Conservation (phyloP, 1,284 basidiomycete species). For the Sphaerobolus stellatus region DNA sequence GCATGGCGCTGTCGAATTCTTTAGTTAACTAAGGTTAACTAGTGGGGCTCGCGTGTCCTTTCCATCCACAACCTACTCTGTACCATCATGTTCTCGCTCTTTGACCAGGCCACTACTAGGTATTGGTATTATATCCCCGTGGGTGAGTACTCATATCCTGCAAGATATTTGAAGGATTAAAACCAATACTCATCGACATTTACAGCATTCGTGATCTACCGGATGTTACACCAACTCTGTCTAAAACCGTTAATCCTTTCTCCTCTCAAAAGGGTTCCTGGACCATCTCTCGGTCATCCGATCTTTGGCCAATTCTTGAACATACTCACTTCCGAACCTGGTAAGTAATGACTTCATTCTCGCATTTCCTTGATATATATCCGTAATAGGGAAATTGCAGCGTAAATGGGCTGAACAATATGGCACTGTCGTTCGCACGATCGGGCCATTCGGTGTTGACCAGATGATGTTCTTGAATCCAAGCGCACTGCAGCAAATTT, state of each 20-base stretch:
- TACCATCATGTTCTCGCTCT: too few species aligned
- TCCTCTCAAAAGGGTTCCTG: conserved; percentile 42
- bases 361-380: too few species aligned
- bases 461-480: conserved; percentile 43
- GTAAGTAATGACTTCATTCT: background rate
- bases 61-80: too few species aligned
- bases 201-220: too few species aligned
- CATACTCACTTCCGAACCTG: conserved; percentile 41
- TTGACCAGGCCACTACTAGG: too few species aligned
- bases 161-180: too few species aligned
- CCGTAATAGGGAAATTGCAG: conserved; percentile 43
- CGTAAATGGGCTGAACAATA: conserved; percentile 48
- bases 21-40: too few species aligned
- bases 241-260: conserved; percentile 43
- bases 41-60: too few species aligned
- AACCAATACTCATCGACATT: too few species aligned
- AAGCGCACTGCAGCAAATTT: conserved; percentile 43
- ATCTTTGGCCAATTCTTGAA: conserved; percentile 34
- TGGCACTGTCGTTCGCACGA: conserved; percentile 42
- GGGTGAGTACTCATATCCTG: too few species aligned
- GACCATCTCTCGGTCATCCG: conserved; percentile 39
- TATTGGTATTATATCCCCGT: too few species aligned
- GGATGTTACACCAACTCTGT: conserved; percentile 29
- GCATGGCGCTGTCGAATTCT: too few species aligned
- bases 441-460: conserved; percentile 48